These are phyloP conservation scores for Eutypa lata DNA, from an alignment of 2,329 filamentous ascomycete genomes.

Conservation along the genomic window DNA sequence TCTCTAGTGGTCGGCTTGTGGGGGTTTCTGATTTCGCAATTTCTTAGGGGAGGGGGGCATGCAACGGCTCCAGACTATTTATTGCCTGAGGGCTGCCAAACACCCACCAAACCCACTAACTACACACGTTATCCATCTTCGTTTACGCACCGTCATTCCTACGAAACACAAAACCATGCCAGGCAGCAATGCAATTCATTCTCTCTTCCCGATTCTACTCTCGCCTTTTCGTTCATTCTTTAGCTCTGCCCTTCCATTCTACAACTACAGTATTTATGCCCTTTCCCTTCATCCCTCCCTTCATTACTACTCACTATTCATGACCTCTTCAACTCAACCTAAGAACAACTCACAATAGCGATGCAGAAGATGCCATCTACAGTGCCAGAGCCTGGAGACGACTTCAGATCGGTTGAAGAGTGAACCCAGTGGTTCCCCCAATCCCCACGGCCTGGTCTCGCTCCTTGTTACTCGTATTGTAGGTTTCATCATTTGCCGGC, in stretches of 20 bases:
- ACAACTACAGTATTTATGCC: too few species aligned
- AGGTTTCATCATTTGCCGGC: slow-evolving; percentile 1
- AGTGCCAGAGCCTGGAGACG: not conserved
- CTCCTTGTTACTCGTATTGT: not conserved
- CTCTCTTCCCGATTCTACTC: too few species aligned
- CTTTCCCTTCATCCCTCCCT: too few species aligned
- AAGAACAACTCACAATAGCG: too few species aligned
- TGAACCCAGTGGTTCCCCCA: not conserved
- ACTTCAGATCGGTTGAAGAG: not conserved
- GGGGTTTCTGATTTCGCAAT: not conserved
- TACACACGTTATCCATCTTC: not conserved
- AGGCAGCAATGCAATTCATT: not conserved
- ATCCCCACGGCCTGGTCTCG: not conserved
- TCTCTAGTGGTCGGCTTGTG: not conserved
- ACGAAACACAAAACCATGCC: not conserved
- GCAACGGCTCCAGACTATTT: not conserved
- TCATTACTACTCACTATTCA: too few species aligned
- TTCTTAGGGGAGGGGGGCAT: not conserved
- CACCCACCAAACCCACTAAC: too few species aligned
- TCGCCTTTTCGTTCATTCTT: not conserved
- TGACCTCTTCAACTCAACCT: too few species aligned
- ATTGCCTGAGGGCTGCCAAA: not conserved
- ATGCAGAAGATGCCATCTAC: too few species aligned
- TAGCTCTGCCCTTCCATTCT: too few species aligned
- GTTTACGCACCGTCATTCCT: not conserved